A percentile compares a stretch with the other conserved stretches of the same genome.
Evolutionary conservation across 257 asterid species (phyloP).

Genomic region (Nicotiana otophora): DNA sequence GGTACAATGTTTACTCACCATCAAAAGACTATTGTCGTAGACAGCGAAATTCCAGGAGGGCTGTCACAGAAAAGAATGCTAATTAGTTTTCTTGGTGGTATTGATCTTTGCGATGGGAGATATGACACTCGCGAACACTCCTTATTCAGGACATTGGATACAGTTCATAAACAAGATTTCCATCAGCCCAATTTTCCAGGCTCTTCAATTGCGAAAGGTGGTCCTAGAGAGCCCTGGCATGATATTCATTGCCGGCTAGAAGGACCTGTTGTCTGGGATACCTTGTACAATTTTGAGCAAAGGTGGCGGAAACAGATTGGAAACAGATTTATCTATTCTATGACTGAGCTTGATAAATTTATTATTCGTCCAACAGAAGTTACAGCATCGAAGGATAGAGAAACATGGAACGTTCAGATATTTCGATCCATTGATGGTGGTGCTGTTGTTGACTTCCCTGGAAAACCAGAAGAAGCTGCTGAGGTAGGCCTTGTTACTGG

Average conservation of each 20-base stretch:
- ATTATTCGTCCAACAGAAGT: conserved; percentile 35
- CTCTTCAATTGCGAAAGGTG: conserved; percentile 62
- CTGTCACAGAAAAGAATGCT: conserved; percentile 38
- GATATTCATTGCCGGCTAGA: conserved; percentile 77
- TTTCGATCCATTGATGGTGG: conserved; percentile 86
- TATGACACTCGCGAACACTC: conserved; percentile 63
- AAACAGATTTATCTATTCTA: conserved; percentile 28
- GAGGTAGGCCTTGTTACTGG: conserved; percentile 57
- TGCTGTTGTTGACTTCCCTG: conserved; percentile 56
- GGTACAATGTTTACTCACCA: conserved; percentile 88
- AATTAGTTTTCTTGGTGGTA: conserved; percentile 75
- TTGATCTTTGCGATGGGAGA: conserved; percentile 91
- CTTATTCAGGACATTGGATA: conserved; percentile 49
- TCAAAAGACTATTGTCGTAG: conserved; percentile 70
- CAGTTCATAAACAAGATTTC: conserved; percentile 61
- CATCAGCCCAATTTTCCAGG: conserved; percentile 89
- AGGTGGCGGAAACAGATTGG: conserved; percentile 78
- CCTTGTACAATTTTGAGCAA: conserved; percentile 82
- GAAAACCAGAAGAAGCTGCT: conserved; percentile 38
- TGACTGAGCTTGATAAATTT: conserved; percentile 38
- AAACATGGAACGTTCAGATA: conserved; percentile 76
- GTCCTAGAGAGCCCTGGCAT: conserved; percentile 98
- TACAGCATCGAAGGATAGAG: conserved; percentile 34
- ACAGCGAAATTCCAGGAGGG: conserved; percentile 26
- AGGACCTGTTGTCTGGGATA: conserved; percentile 95